Conservation (phyloP, 805 yeast genomes). For the Yarrowia sp. region DNA sequence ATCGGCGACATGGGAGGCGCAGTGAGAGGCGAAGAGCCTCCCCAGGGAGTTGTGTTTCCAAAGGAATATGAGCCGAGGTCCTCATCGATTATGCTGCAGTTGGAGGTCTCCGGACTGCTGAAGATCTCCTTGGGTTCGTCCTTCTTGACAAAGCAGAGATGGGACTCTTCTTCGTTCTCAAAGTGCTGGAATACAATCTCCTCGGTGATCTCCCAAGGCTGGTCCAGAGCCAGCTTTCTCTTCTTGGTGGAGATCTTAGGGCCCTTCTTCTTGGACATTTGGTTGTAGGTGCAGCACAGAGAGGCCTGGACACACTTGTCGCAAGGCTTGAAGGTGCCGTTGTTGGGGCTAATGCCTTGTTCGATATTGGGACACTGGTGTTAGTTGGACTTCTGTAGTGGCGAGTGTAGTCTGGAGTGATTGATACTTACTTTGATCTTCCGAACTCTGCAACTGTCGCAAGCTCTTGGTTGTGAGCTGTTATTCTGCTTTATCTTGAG, state of each 20-base stretch:
- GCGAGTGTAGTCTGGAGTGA: background rate
- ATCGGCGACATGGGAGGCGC: constrained; percentile 17
- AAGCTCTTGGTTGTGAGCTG: constrained; percentile 9
- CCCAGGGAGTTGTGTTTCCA: constrained; percentile 15
- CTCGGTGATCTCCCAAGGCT: constrained; percentile 20
- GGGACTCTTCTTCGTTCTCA: constrained; percentile 21
- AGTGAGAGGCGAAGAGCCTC: background rate
- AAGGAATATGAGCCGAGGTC: background rate
- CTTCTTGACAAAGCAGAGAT: constrained; percentile 14
- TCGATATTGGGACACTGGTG: constrained; percentile 20
- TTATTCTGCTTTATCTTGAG: constrained; percentile 10
- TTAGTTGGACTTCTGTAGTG: background rate
- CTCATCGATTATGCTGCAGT: constrained; percentile 12
- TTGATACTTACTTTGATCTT: constrained; percentile 19
- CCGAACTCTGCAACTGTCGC: constrained; percentile 24
- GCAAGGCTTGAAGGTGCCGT: constrained; percentile 19
- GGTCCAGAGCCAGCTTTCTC: constrained; percentile 18
- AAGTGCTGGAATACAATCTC: constrained; percentile 20
- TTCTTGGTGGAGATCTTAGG: constrained; percentile 19
- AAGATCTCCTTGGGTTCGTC: constrained; percentile 10
- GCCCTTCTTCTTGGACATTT: constrained; percentile 20
- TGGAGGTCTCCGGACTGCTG: constrained; percentile 16
- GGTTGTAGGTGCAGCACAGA: constrained; percentile 15
- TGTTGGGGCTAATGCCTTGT: constrained; percentile 1
- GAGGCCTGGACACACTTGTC: constrained; percentile 21